Evolutionary conservation across 331 rosid genomes (phyloP).

Genomic region (Malus hybrid): DNA sequence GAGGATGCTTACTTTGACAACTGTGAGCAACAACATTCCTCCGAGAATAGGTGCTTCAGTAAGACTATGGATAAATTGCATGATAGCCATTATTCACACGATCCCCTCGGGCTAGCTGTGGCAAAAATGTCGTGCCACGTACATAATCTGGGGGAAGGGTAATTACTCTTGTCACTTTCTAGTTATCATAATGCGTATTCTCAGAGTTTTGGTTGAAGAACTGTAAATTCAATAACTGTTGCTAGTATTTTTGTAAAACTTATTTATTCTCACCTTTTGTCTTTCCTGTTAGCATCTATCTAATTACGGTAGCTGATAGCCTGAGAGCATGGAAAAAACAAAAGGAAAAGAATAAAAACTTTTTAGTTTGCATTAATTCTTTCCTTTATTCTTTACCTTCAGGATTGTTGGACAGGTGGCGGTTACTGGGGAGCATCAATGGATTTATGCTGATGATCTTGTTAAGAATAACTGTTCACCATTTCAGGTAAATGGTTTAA

Average conservation of each 20-base stretch:
- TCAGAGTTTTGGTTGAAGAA: background rate
- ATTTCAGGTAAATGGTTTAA: constrained; percentile 48
- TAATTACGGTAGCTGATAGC: background rate
- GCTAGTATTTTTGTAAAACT: background rate
- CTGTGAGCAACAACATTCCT: constrained; percentile 36
- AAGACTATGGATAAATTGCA: constrained; percentile 41
- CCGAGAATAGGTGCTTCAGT: constrained; percentile 22
- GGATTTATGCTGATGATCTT: constrained; percentile 76
- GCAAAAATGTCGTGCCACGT: constrained; percentile 88
- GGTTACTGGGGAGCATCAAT: constrained; percentile 71
- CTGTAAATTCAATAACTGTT: background rate
- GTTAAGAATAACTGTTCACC: constrained; percentile 42
- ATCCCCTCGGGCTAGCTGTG: constrained; percentile 73
- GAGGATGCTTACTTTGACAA: constrained; percentile 85
- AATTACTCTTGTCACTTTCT: constrained; percentile 26
- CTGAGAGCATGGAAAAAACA: background rate
- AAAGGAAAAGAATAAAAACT: background rate
- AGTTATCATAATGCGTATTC: background rate
- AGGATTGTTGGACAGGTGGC: constrained; percentile 97
- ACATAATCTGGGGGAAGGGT: constrained; percentile 95
- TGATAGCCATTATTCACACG: constrained; percentile 48
- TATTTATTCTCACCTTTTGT: background rate
- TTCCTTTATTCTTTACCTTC: constrained; percentile 10
- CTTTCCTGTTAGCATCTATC: background rate
- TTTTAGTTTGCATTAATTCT: background rate